Conservation (phyloP, 1,284 basidiomycete species). For the Trichosporon asahii region DNA sequence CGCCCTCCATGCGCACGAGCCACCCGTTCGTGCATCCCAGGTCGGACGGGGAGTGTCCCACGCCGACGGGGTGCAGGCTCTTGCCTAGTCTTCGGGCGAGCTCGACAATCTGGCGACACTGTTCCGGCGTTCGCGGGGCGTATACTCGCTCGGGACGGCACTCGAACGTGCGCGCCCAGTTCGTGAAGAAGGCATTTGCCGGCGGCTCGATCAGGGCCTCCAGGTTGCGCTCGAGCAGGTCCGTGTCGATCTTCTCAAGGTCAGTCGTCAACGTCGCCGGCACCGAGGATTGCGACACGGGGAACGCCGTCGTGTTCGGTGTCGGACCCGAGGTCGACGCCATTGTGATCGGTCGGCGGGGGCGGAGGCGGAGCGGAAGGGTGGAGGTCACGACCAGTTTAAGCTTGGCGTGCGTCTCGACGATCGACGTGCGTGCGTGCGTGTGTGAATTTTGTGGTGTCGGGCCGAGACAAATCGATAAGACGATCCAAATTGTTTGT, state of each 20-base stretch:
- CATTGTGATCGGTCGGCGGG: neutral
- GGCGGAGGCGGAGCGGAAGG: neutral
- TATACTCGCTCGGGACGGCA: conserved; percentile 60
- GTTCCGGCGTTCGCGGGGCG: conserved; percentile 66
- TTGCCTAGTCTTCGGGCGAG: conserved; percentile 71
- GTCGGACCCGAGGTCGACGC: neutral
- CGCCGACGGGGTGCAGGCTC: conserved; percentile 75
- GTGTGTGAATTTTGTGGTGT: neutral
- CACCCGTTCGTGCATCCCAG: conserved; percentile 80
- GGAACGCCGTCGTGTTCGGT: conserved; percentile 1
- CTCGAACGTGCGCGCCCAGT: conserved; percentile 58
- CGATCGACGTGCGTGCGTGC: neutral
- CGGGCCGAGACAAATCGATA: neutral
- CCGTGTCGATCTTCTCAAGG: conserved; percentile 7
- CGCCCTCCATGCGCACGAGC: conserved; percentile 71
- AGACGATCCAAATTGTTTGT: neutral
- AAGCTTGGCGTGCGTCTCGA: neutral
- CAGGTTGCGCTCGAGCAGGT: neutral
- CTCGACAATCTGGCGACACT: conserved; percentile 77
- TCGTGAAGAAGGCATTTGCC: conserved; percentile 47
- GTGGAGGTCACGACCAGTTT: neutral
- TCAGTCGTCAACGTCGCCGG: conserved; percentile 2
- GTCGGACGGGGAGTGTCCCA: conserved; percentile 91
- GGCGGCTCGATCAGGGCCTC: neutral
- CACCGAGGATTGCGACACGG: neutral